A percentile compares a stretch with the other conserved stretches of the same genome.
phyloP scores from a whole-genome alignment of 1,284 basidiomycete genomes.

The Trichosporon sp. region DNA sequence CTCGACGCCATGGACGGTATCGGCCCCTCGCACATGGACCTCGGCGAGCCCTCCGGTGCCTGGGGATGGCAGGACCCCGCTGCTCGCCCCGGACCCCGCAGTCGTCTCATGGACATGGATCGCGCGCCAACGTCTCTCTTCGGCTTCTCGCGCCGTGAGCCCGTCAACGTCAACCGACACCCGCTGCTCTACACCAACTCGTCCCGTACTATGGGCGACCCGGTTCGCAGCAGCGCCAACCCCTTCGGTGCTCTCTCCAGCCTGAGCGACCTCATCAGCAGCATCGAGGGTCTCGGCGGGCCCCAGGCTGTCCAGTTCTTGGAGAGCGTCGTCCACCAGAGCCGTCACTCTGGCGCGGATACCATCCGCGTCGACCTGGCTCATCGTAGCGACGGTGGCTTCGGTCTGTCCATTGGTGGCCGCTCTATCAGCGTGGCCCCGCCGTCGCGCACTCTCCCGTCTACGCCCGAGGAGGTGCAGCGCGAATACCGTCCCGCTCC shows the following conservation, averaged over 20 bases:
- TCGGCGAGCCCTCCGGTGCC: slow-evolving; percentile 17
- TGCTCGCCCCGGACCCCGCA: background rate
- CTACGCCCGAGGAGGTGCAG: slow-evolving; percentile 19
- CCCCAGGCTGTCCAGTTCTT: slow-evolving; percentile 76
- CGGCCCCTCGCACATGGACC: slow-evolving; percentile 1
- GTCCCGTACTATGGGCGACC: slow-evolving; percentile 18
- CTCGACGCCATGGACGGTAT: slow-evolving; percentile 9
- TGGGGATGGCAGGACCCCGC: slow-evolving; percentile 35
- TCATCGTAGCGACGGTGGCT: slow-evolving; percentile 28
- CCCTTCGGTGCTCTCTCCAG: slow-evolving; percentile 51
- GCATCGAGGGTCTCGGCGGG: slow-evolving; percentile 76
- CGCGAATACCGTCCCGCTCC: slow-evolving; percentile 59
- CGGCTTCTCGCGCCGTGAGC: slow-evolving; percentile 17
- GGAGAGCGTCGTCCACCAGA: slow-evolving; percentile 60
- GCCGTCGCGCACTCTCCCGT: slow-evolving; percentile 11
- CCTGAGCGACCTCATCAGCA: slow-evolving; percentile 64
- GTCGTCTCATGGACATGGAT: slow-evolving; percentile 19
- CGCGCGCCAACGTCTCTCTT: slow-evolving; percentile 22
- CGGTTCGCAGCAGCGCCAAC: slow-evolving; percentile 22
- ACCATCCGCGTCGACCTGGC: slow-evolving; percentile 37
- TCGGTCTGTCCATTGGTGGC: slow-evolving; percentile 34
- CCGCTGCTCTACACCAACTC: slow-evolving; percentile 64
- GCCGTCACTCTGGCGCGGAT: slow-evolving; percentile 25
- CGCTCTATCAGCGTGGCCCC: slow-evolving; percentile 51
- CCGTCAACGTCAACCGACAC: slow-evolving; percentile 64